Conservation (phyloP, 257 asterid species). For the Solanum stenotomum region DNA sequence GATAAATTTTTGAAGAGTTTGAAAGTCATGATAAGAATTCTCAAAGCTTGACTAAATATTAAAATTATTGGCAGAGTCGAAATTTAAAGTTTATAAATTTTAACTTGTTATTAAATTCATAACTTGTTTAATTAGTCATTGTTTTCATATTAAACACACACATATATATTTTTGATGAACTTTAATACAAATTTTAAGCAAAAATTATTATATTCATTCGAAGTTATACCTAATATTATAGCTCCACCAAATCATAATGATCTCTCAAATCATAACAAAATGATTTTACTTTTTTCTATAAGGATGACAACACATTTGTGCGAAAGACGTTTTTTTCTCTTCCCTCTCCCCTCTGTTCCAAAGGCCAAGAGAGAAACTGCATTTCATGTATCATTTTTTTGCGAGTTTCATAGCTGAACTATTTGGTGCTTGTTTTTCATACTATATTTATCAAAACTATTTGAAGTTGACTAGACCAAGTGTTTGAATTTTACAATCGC, state of each 20-base stretch:
- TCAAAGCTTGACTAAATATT: background rate
- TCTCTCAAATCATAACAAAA: background rate
- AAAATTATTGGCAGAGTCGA: accelerated
- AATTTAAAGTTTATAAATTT: background rate
- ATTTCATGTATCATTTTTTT: background rate
- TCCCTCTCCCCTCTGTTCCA: background rate
- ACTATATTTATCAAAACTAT: background rate
- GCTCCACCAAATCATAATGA: background rate
- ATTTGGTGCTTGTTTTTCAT: background rate
- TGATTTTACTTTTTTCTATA: background rate
- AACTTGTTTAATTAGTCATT: background rate
- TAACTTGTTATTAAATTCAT: background rate
- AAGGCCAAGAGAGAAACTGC: background rate
- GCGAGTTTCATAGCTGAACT: background rate
- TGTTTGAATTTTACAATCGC: background rate
- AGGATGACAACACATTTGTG: background rate
- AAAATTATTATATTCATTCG: background rate
- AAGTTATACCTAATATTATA: background rate
- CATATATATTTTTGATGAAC: background rate
- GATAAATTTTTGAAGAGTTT: background rate
- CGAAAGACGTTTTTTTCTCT: background rate
- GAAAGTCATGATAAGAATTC: background rate
- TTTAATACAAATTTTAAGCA: background rate
- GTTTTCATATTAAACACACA: background rate
- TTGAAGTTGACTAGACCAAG: background rate